phyloP scores from a whole-genome alignment of 495 filamentous ascomycete species.

The Penicillium riverlandense region DNA sequence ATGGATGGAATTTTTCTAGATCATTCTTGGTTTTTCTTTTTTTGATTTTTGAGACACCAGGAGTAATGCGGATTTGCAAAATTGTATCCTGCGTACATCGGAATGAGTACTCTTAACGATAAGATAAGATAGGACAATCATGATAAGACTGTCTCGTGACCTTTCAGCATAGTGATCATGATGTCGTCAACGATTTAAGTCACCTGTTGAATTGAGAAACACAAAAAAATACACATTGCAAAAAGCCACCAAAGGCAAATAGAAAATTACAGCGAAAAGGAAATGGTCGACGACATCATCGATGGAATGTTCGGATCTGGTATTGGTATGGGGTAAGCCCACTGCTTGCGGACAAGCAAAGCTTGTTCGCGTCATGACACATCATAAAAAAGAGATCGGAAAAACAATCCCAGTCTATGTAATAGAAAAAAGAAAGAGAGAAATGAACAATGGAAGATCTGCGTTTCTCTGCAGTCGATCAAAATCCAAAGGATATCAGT shows the following conservation, averaged over 20 bases:
- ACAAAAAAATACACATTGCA: neutral
- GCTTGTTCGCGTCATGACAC: constrained; percentile 7
- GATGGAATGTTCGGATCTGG: neutral
- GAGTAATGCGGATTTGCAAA: too few relatives aligned
- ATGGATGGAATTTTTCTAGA: too few relatives aligned
- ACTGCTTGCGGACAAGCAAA: neutral
- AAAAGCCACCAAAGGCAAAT: too few relatives aligned
- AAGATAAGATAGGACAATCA: too few relatives aligned
- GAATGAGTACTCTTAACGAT: too few relatives aligned
- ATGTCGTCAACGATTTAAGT: neutral
- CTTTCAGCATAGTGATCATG: neutral
- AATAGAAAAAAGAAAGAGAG: neutral
- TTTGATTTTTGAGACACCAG: too few relatives aligned
- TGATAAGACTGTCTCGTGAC: too few relatives aligned
- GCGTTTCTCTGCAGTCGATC: constrained; percentile 6
- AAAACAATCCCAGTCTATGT: constrained; percentile 10
- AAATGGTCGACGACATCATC: neutral
- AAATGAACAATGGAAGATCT: neutral
- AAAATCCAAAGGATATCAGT: constrained; percentile 25
- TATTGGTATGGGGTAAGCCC: neutral
- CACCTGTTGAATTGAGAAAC: neutral
- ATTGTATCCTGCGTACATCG: too few relatives aligned
- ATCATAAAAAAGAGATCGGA: neutral
- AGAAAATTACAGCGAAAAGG: too few relatives aligned
- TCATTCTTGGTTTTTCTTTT: too few relatives aligned